Percentiles rank a stretch among this genome's conserved stretches.
These are phyloP conservation scores for Lanmaoa rubissima DNA, from an alignment of 768 basidiomycete species.

Conservation along the genomic window DNA sequence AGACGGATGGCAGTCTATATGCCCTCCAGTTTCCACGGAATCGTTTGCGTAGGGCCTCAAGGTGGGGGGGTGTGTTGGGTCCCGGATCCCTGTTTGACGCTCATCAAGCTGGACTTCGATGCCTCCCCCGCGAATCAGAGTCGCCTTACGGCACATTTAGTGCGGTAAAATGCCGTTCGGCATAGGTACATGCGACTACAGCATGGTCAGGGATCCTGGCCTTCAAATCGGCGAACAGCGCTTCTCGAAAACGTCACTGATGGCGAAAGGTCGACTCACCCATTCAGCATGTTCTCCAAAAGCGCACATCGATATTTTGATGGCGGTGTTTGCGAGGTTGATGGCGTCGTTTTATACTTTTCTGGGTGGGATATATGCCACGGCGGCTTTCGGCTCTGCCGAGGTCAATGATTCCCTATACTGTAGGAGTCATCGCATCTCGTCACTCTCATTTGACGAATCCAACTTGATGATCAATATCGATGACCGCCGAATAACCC, in stretches of 20 bases:
- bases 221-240: neutral
- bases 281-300: constrained; percentile 11
- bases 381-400: too few species aligned
- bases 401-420: too few species aligned
- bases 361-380: neutral
- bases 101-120: neutral
- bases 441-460: too few species aligned
- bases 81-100: constrained; percentile 10
- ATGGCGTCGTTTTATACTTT: constrained; percentile 3
- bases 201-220: constrained; percentile 17
- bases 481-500: neutral
- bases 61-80: constrained; percentile 14
- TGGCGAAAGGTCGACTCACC: constrained; percentile 12
- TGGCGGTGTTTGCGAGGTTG: constrained; percentile 3
- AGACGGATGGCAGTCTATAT: constrained; percentile 24
- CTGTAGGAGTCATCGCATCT: too few species aligned
- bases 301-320: constrained; percentile 1
- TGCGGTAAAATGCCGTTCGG: neutral
- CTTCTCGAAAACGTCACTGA: constrained; percentile 10
- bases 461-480: constrained; percentile 15
- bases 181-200: constrained; percentile 7
- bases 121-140: neutral
- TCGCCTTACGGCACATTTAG: constrained; percentile 5
- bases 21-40: neutral
- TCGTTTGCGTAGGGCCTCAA: constrained; percentile 7